Base-by-base conservation (phyloP, 495 filamentous ascomycete species). In the Podospora australis region DNA sequence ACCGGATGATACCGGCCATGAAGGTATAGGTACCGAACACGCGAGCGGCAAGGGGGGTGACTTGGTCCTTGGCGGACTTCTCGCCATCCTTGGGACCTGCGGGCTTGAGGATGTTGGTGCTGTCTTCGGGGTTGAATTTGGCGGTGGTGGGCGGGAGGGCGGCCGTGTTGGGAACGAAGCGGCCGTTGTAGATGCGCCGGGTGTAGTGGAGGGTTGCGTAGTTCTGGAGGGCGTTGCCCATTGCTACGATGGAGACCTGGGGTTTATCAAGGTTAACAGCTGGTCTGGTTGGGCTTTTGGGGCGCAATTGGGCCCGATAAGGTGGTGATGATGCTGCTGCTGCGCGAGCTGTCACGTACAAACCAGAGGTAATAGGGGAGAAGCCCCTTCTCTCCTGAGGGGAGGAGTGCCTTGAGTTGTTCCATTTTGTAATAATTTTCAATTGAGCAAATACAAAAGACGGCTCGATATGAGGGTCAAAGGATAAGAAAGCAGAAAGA, bases 21-120 rank as follows among this genome's bases (percentile, higher is more conserved):
- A 91, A 75, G 0, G 90, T 96, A 80, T 89, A 99, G 48, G 88
- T 95, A 34, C 88, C 94, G 62, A 97, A 96, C 8, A 87, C 78
- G 44, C 92, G 84, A 5, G 85, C 80, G 20, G 83, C 83, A 28
- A 96, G 80, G 4, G 83, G 73, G 3, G 83, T 88, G 19, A 82
- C 80, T 53, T 79, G 72, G 55, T 75, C 71, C 53, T 62, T 63
- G 16, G 68, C 65, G n/a, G n/a, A n/a, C 62, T 68, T 64, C 66
- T 77, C 63, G 52, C 69, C 44, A 66, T 65, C 57, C 53, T 71
- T 70, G 45, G 73, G 29, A 44, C 73, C 70, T 2, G 66, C 65
- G 25, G 64, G 69, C 48, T 76, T 70, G 62, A 71, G 54, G 48
- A 68, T 64, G 28, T 47, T 44, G 10, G 61, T 54, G 53, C 68